Conservation (phyloP, 2,329 filamentous ascomycete species). For the Beauveria pseudobassiana region DNA sequence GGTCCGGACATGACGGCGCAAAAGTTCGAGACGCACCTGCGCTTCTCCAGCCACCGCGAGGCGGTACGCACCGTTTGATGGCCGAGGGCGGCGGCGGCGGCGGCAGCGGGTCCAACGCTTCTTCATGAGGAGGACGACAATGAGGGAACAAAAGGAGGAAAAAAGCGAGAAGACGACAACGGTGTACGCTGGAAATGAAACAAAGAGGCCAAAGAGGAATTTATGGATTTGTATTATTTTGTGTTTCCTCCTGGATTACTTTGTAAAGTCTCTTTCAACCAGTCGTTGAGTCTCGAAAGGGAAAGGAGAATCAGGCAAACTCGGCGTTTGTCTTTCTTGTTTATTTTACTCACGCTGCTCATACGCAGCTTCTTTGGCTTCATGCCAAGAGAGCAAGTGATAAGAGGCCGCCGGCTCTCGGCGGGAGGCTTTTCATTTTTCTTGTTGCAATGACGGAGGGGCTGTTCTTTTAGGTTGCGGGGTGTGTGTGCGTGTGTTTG, state of each 20-base stretch:
- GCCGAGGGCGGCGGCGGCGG: conserved; percentile 16
- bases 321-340: neutral
- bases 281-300: neutral
- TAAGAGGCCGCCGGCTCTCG: neutral
- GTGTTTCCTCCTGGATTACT: neutral
- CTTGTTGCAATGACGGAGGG: neutral
- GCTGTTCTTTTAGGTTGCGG: neutral
- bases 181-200: neutral
- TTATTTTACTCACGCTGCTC: neutral
- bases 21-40: conserved; percentile 90
- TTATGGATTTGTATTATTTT: conserved; percentile 3
- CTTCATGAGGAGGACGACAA: neutral
- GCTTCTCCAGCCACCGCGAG: conserved; percentile 73
- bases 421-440: neutral
- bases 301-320: neutral
- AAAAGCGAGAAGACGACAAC: neutral
- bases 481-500: neutral
- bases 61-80: conserved; percentile 42
- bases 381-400: neutral
- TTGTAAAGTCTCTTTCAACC: neutral
- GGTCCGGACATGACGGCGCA: conserved; percentile 76
- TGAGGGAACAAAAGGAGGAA: neutral
- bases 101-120: conserved; percentile 2
- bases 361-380: neutral
- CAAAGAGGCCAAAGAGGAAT: neutral